Conservation (phyloP, 2,329 filamentous ascomycete genomes). For the Ascochyta clinopodiicola region DNA sequence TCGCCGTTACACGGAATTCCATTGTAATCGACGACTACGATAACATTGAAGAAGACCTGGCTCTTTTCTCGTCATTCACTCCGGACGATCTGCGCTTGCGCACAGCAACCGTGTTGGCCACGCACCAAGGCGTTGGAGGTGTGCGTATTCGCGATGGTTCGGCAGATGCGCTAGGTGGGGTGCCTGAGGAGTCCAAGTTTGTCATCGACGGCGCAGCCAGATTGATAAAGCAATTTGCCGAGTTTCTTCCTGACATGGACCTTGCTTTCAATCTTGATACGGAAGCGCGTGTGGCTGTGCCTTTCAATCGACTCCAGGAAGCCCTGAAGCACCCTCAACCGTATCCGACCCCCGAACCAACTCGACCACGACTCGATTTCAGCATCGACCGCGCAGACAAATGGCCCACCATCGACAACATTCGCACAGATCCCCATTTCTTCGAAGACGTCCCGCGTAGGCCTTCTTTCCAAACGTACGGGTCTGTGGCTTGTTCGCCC, state of each 20-base stretch:
- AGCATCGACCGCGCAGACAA: conserved; percentile 46
- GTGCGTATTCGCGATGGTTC: conserved; percentile 63
- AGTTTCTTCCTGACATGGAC: conserved; percentile 68
- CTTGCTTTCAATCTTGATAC: conserved; percentile 69
- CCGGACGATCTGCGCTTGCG: conserved; percentile 59
- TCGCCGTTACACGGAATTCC: conserved; percentile 59
- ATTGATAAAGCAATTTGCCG: conserved; percentile 59
- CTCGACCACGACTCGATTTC: conserved; percentile 41
- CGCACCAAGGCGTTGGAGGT: conserved; percentile 62
- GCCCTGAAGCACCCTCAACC: conserved; percentile 34
- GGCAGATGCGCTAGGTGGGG: conserved; percentile 49
- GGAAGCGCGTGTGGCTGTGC: conserved; percentile 63
- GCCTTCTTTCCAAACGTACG: conserved; percentile 51
- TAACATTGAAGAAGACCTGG: conserved; percentile 63
- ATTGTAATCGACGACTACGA: conserved; percentile 66
- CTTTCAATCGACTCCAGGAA: conserved; percentile 46
- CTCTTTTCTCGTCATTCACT: conserved; percentile 61
- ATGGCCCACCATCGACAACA: conserved; percentile 43
- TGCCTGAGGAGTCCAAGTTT: conserved; percentile 63
- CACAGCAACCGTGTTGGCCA: conserved; percentile 60
- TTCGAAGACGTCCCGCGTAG: conserved; percentile 47
- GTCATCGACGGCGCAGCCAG: conserved; percentile 62
- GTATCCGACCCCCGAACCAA: conserved; percentile 31
- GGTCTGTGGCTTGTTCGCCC: conserved; percentile 64
- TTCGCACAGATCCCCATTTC: conserved; percentile 35